Evolutionary conservation across 2,329 filamentous ascomycete species (phyloP).

Genomic region (Clathrospora elynae): DNA sequence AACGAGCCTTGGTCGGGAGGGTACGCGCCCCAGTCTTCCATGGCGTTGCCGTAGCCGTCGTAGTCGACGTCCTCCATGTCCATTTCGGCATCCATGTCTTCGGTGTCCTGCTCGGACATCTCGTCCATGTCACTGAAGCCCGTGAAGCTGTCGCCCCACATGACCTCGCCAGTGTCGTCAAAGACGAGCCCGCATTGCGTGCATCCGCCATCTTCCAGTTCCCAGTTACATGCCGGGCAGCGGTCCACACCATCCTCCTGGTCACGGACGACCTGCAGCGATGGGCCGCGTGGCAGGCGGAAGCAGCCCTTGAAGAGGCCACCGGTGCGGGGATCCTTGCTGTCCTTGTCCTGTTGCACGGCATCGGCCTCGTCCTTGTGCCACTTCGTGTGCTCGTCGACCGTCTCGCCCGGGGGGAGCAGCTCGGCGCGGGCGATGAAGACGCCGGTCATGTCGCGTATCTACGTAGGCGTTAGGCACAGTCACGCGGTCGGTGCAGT

Average conservation of each 20-base stretch:
- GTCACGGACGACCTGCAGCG: conserved; percentile 57
- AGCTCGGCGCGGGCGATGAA: conserved; percentile 66
- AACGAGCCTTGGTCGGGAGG: conserved; percentile 37
- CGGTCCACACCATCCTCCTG: conserved; percentile 64
- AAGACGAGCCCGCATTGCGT: conserved; percentile 59
- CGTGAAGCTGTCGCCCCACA: conserved; percentile 46
- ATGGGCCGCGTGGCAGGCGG: conserved; percentile 28
- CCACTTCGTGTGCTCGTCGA: conserved; percentile 63
- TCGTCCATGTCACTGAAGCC: conserved; percentile 55
- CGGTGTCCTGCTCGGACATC: conserved; percentile 47
- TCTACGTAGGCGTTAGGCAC: conserved; percentile 46
- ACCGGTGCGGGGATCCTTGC: conserved; percentile 54
- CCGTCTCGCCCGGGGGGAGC: conserved; percentile 66
- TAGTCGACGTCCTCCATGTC: conserved; percentile 49
- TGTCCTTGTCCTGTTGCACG: conserved; percentile 65
- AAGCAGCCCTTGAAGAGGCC: conserved; percentile 70
- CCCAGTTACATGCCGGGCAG: conserved; percentile 67
- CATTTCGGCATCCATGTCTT: conserved; percentile 50
- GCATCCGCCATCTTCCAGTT: conserved; percentile 66
- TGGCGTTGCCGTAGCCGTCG: conserved; percentile 40
- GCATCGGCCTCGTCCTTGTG: conserved; percentile 64
- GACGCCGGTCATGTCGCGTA: conserved; percentile 67
- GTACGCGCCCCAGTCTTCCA: conserved; percentile 41
- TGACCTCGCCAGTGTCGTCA: conserved; percentile 52
- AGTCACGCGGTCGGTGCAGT: conserved; percentile 3